These are phyloP conservation scores for Xerocomus cyaneibrunnescens DNA, from an alignment of 1,284 basidiomycete species.

Conservation along the genomic window DNA sequence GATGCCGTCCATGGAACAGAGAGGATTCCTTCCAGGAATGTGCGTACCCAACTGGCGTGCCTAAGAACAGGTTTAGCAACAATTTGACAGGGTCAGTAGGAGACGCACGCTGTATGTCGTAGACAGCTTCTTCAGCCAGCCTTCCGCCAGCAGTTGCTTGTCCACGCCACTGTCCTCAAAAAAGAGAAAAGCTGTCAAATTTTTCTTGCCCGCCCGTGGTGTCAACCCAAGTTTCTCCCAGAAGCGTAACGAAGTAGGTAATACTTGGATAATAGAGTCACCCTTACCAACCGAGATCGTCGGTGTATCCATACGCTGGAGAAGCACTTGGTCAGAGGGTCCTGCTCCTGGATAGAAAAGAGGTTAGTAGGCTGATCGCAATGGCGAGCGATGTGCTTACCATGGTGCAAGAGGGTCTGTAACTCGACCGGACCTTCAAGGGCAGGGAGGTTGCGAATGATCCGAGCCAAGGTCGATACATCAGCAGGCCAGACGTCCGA, in stretches of 20 bases:
- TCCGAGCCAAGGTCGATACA: conserved; percentile 41
- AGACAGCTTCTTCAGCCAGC: conserved; percentile 58
- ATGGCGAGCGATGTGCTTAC: conserved; percentile 28
- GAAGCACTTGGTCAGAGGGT: conserved; percentile 10
- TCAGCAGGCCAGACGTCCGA: conserved; percentile 57
- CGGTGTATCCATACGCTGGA: conserved; percentile 51
- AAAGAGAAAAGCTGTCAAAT: conserved; percentile 64
- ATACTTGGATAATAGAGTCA: conserved; percentile 59
- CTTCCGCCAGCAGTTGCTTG: conserved; percentile 44
- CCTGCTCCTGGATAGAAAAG: conserved; percentile 1
- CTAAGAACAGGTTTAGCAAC: conserved; percentile 38
- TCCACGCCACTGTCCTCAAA: conserved; percentile 59
- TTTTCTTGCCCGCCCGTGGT: conserved; percentile 67
- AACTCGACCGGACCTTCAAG: conserved; percentile 32
- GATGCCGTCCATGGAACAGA: conserved; percentile 52
- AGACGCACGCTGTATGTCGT: conserved; percentile 57
- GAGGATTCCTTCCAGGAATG: conserved; percentile 46
- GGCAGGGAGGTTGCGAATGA: conserved; percentile 29
- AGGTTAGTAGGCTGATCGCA: not conserved
- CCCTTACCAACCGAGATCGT: conserved; percentile 62
- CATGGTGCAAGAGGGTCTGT: conserved; percentile 39
- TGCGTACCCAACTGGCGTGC: conserved; percentile 60
- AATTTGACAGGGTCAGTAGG: not conserved
- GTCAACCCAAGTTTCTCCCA: conserved; percentile 80
- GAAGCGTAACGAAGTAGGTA: conserved; percentile 68